Conservation (phyloP, 2,329 filamentous ascomycete genomes). For the Alternaria sp. region DNA sequence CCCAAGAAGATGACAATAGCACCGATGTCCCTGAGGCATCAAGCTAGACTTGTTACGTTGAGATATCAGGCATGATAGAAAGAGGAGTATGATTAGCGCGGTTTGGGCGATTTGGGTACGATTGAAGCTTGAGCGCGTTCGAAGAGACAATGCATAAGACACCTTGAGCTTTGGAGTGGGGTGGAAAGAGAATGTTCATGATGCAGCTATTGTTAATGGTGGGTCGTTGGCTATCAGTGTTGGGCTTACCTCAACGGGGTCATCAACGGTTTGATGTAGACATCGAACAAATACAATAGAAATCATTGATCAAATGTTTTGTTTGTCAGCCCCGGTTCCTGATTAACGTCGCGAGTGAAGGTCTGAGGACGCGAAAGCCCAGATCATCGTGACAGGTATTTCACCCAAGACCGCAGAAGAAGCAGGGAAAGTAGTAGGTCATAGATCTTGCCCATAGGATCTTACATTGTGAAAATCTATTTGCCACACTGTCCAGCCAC, state of each 20-base stretch:
- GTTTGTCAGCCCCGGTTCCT: not conserved
- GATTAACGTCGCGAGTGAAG: not conserved
- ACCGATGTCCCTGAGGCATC: not conserved
- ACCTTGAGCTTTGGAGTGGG: not conserved
- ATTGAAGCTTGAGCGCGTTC: not conserved
- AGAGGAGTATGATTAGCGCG: not conserved
- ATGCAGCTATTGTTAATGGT: not conserved
- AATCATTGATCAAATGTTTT: not conserved
- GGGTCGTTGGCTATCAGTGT: not conserved
- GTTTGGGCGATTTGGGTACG: not conserved
- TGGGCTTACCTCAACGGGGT: not conserved
- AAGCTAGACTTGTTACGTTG: not conserved
- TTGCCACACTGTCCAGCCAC: not conserved
- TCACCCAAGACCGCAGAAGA: not conserved
- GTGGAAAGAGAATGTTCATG: not conserved
- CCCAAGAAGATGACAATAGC: not conserved
- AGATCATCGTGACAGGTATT: not conserved
- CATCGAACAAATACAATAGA: not conserved
- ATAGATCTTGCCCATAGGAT: not conserved
- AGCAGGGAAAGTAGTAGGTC: not conserved
- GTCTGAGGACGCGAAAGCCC: not conserved
- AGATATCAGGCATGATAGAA: not conserved
- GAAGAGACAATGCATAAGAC: not conserved
- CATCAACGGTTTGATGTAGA: not conserved
- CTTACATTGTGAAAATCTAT: not conserved